Evolutionary conservation across 768 basidiomycete genomes (phyloP).

Genomic region (Phlebiopsis gigantea): DNA sequence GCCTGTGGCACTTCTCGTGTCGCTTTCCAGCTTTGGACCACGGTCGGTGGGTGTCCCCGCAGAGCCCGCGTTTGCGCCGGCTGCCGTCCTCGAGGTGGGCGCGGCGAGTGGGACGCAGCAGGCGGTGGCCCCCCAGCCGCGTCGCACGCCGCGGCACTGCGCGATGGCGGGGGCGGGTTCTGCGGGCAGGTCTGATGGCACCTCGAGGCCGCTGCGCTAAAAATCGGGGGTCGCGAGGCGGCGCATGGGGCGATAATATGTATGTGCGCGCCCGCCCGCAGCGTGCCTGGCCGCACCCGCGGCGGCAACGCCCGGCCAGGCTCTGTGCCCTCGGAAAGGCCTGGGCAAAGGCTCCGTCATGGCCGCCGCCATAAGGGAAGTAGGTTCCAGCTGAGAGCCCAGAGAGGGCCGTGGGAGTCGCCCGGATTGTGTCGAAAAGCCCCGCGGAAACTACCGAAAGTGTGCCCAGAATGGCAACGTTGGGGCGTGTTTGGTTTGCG

Average conservation of each 20-base stretch:
- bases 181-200: slow-evolving; percentile 2
- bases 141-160: not conserved
- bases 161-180: slow-evolving; percentile 2
- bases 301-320: slow-evolving; percentile 1
- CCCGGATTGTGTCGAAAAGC: not conserved
- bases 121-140: not conserved
- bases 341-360: not conserved
- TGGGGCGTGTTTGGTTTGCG: slow-evolving; percentile 10
- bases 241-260: not conserved
- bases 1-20: not conserved
- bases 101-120: not conserved
- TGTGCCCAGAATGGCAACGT: not conserved
- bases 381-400: not conserved
- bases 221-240: slow-evolving; percentile 1
- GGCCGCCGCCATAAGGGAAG: not conserved
- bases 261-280: too few relatives aligned
- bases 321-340: not conserved
- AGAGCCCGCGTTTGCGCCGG: not conserved
- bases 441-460: slow-evolving; percentile 9
- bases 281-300: not conserved
- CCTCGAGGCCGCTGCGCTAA: slow-evolving; percentile 5
- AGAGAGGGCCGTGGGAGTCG: not conserved
- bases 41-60: not conserved
- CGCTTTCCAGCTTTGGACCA: not conserved
- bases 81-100: not conserved